phyloP scores from a whole-genome alignment of 1,139 yeast genomes.

The Taphrina sp. region DNA sequence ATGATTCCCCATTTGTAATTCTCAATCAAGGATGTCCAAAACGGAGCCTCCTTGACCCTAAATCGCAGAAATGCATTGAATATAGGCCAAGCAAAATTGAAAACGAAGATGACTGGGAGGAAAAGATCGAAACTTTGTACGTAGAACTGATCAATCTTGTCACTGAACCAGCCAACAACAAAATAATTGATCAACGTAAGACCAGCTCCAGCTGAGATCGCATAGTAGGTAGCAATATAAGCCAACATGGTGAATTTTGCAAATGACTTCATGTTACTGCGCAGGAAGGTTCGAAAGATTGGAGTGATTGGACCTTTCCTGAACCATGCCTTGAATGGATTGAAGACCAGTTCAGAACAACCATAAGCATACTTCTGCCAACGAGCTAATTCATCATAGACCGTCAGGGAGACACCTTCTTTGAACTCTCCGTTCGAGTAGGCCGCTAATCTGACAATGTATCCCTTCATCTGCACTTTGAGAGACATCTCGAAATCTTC shows the following conservation, averaged over 20 bases:
- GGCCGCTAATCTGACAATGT: constrained; percentile 34
- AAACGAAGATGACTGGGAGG: constrained; percentile 35
- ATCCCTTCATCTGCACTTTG: constrained; percentile 36
- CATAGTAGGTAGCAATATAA: constrained; percentile 37
- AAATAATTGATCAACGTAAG: constrained; percentile 35
- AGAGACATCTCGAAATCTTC: constrained; percentile 37
- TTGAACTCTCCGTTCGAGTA: constrained; percentile 35
- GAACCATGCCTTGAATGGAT: constrained; percentile 34
- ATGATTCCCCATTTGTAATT: constrained; percentile 23
- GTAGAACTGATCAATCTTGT: constrained; percentile 35
- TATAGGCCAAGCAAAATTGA: constrained; percentile 36
- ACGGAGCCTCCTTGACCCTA: constrained; percentile 32
- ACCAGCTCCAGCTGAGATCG: constrained; percentile 34
- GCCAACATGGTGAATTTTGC: constrained; percentile 37
- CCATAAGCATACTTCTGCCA: constrained; percentile 38
- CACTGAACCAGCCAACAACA: constrained; percentile 36
- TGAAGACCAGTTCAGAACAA: constrained; percentile 35
- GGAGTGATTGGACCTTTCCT: constrained; percentile 34
- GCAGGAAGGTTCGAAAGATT: constrained; percentile 34
- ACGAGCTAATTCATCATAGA: constrained; percentile 37
- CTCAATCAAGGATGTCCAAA: constrained; percentile 15
- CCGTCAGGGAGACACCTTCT: constrained; percentile 37
- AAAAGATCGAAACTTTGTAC: constrained; percentile 34
- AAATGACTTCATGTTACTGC: constrained; percentile 34
- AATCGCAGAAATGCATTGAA: constrained; percentile 35